Evolutionary conservation across 163 green algal species (phyloP).

Genomic region (Chlorella variabilis): DNA sequence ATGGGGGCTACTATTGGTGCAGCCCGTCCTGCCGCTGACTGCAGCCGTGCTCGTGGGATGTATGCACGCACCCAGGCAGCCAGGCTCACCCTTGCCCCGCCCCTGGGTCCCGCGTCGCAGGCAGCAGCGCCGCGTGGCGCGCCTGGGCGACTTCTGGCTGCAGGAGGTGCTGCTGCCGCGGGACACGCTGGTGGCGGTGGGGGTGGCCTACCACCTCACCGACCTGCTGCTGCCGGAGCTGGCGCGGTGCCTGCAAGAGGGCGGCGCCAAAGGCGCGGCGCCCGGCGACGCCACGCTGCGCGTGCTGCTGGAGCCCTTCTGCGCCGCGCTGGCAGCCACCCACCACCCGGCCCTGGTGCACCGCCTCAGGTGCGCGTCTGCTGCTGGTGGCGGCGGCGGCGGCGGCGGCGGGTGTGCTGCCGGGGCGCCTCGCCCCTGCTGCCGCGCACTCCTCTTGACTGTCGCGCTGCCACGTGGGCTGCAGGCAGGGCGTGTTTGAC

Average conservation of each 20-base stretch:
- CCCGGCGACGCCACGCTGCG: conserved; percentile 13
- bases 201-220: conserved; percentile 78
- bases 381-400: too few species aligned
- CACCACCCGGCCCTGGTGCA: conserved; percentile 56
- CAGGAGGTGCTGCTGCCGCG: conserved; percentile 57
- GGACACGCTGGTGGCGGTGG: conserved; percentile 51
- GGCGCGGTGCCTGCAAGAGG: conserved; percentile 29
- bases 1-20: too few species aligned
- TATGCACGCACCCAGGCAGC: too few species aligned
- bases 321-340: conserved; percentile 39
- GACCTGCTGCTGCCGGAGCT: conserved; percentile 82
- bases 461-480: too few species aligned
- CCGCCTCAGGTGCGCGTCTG: conserved; percentile 60
- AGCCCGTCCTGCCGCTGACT: too few species aligned
- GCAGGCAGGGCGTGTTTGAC: conserved; percentile 74
- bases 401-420: too few species aligned
- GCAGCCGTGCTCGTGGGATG: too few species aligned
- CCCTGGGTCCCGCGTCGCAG: conserved; percentile 45
- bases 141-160: conserved; percentile 51
- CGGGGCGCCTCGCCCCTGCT: too few species aligned
- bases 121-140: conserved; percentile 45
- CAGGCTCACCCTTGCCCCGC: background rate
- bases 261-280: background rate
- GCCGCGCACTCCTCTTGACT: too few species aligned
- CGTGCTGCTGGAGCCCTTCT: conserved; percentile 75